A percentile compares a stretch with the other conserved stretches of the same genome.
These are phyloP conservation scores for Elymus sibiricus DNA, from an alignment of 176 grass and related monocot genomes.

Conservation along the genomic window DNA sequence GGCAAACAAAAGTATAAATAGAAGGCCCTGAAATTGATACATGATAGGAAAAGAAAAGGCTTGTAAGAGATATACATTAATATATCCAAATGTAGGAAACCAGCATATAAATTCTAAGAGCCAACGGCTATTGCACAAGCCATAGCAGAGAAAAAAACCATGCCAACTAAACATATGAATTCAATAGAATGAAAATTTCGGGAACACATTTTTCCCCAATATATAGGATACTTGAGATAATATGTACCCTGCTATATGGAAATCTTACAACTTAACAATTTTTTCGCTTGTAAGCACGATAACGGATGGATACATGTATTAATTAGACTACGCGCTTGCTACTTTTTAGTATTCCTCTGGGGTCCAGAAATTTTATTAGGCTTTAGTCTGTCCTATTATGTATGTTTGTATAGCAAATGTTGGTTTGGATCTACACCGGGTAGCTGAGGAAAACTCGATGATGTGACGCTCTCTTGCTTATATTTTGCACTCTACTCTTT, in stretches of 20 bases:
- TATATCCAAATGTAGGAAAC: neutral
- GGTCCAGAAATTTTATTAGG: neutral
- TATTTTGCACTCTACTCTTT: neutral
- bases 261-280: neutral
- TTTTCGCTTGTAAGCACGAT: neutral
- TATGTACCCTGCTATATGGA: neutral
- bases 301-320: neutral
- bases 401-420: neutral
- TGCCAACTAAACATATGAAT: neutral
- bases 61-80: neutral
- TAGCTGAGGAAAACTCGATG: neutral
- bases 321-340: neutral
- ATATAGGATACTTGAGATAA: neutral
- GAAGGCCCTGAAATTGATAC: neutral
- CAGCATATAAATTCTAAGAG: neutral
- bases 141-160: neutral
- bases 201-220: neutral
- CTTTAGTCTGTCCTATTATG: neutral
- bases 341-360: neutral
- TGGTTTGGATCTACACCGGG: neutral
- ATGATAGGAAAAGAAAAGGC: neutral
- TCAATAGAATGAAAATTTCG: neutral
- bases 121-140: neutral
- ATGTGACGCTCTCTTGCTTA: neutral
- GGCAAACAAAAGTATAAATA: neutral